These are phyloP conservation scores for Neofusicoccum cordaticola DNA, from an alignment of 2,329 filamentous ascomycete species.

Conservation along the genomic window DNA sequence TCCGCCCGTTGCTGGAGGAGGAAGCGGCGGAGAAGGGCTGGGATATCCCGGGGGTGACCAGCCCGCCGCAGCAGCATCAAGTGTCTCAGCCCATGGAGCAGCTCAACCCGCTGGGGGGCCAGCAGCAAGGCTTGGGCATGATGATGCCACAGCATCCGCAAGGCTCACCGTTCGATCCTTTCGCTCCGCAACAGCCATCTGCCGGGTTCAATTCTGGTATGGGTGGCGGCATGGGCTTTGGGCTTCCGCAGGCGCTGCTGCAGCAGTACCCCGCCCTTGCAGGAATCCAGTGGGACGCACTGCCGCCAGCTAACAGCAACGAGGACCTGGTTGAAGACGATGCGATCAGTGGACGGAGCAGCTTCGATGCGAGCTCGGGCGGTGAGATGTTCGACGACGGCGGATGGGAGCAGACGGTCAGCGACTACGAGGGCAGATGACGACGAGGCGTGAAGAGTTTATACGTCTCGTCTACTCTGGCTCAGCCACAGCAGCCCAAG, in stretches of 20 bases:
- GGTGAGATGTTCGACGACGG: conserved; percentile 71
- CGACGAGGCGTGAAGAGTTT: background rate
- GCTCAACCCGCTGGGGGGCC: conserved; percentile 26
- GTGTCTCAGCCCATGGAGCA: background rate
- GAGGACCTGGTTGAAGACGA: conserved; percentile 29
- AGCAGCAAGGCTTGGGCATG: conserved; percentile 30
- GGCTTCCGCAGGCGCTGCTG: conserved; percentile 80
- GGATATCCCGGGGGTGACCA: conserved; percentile 61
- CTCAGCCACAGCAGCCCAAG: background rate
- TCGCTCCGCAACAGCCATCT: conserved; percentile 8
- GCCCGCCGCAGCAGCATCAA: conserved; percentile 41
- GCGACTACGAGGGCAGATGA: conserved; percentile 14
- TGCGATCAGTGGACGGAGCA: conserved; percentile 71
- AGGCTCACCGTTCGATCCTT: conserved; percentile 20
- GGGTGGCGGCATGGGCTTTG: conserved; percentile 40
- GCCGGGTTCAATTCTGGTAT: conserved; percentile 25
- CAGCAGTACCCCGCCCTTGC: conserved; percentile 94
- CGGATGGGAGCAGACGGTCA: conserved; percentile 10
- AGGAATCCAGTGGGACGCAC: conserved; percentile 78
- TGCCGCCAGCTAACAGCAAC: conserved; percentile 62
- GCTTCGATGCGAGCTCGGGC: conserved; percentile 73
- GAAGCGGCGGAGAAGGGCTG: conserved; percentile 77
- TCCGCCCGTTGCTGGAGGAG: conserved; percentile 94
- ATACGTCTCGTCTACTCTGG: background rate
- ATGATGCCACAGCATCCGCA: conserved; percentile 33